Base-by-base conservation (phyloP, 306 rosid species). In the Prunus kanzakura region DNA sequence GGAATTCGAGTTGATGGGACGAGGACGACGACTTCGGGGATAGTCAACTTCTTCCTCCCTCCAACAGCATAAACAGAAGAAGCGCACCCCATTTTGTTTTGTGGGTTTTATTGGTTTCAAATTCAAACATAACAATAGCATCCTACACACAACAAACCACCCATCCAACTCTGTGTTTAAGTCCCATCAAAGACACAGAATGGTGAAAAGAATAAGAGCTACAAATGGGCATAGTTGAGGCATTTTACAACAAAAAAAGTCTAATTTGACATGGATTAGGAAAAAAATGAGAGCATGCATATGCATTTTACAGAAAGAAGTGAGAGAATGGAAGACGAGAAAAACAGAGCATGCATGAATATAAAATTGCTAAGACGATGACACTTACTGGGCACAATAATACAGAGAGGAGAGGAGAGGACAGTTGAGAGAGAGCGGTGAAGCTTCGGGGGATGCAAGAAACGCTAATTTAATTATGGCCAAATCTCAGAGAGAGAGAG, bases 1-100 rank as follows among this genome's bases (percentile, higher is more conserved):
- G 99, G 99, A 80, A 92, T 89, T 84, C 89, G 81, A 75, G 86
- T 71, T 38, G 93, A 84, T 5, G 96, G 99, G 76, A 87, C 88
- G 19, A 86, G 89, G 0, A 90, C 87, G 57, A 83, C 90, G 56
- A 87, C 89, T 88, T 92, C 99, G 35, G 88, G 83, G 47, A 95
- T 71, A 77, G 9, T 75, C 80, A 85, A 30, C 32, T 87, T 90
- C 85, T 88, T 95, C 91, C 80, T 90, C 79, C 76, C 65, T 74
- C 86, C 83, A 79, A 74, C 74, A 30, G 81, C 89, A 67, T 86
- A 82, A 29, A 83, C 76, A 85, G 97, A 95, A 84, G 89, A 60
- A 87, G 92, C 80, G 79, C 97, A 92, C 71, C 97, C 98, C 98
- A 95, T 80, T 79, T 29, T 81, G 76, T 55, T 74, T 20, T 50